Conservation (phyloP, 2,329 filamentous ascomycete species). For the Eutypa lata region DNA sequence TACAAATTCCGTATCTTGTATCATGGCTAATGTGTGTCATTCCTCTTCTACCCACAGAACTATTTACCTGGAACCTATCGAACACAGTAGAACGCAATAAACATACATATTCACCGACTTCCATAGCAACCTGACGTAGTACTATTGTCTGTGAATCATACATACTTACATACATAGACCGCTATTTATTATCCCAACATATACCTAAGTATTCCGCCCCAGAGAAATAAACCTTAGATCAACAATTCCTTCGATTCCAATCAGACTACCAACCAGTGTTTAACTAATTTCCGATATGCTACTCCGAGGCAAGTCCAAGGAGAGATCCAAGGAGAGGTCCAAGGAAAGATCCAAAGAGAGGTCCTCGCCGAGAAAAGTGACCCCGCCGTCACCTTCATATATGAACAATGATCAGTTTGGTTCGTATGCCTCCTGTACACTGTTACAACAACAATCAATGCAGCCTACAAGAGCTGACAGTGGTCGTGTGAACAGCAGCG, state of each 20-base stretch:
- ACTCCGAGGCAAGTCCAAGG: conserved; percentile 28
- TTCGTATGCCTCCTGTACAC: conserved; percentile 33
- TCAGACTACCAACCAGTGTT: not conserved
- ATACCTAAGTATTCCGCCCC: not conserved
- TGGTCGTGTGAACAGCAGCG: conserved; percentile 45
- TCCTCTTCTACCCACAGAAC: not conserved
- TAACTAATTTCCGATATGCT: conserved; percentile 6
- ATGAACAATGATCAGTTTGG: conserved; percentile 68
- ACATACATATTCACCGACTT: not conserved
- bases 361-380: conserved; percentile 47
- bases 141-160: not conserved
- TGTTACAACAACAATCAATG: not conserved
- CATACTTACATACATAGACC: not conserved
- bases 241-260: no score
- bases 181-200: not conserved
- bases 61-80: not conserved
- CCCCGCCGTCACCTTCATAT: conserved; percentile 60
- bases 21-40: not conserved
- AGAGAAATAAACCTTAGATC: no score
- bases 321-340: conserved; percentile 26
- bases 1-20: not conserved
- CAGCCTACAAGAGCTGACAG: not conserved
- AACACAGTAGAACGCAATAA: not conserved
- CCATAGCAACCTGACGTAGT: not conserved
- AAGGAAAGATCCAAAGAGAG: conserved; percentile 1